phyloP scores from a whole-genome alignment of 2,329 filamentous ascomycete species.

The Diaporthe ampelina region DNA sequence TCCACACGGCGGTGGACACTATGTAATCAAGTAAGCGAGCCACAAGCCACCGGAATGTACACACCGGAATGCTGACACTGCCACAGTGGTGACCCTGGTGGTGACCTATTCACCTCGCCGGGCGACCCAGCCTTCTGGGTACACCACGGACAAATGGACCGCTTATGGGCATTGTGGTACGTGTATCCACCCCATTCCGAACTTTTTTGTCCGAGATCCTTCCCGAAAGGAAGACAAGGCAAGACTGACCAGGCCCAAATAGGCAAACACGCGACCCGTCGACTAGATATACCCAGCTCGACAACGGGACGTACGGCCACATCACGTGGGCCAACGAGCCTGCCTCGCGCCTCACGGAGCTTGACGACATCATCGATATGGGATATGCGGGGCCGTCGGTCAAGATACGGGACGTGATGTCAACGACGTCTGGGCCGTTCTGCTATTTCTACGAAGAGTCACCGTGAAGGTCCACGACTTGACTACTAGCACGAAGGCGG shows the following conservation, averaged over 20 bases:
- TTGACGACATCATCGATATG: constrained; percentile 24
- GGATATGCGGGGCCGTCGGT: constrained; percentile 25
- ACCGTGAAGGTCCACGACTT: background rate
- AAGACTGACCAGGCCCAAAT: background rate
- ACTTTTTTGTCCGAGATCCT: background rate
- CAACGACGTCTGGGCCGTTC: constrained; percentile 22
- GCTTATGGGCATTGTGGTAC: constrained; percentile 43
- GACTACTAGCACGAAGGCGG: background rate
- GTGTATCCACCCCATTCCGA: background rate
- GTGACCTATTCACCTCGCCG: constrained; percentile 23
- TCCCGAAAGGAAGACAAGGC: background rate
- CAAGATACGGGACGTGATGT: constrained; percentile 27
- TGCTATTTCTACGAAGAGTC: constrained; percentile 33
- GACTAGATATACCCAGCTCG: background rate
- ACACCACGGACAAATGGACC: constrained; percentile 50
- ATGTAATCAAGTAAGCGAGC: constrained; percentile 22
- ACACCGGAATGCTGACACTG: background rate
- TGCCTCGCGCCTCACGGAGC: background rate
- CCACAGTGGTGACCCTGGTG: constrained; percentile 33
- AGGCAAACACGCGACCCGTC: constrained; percentile 39
- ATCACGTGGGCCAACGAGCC: constrained; percentile 22
- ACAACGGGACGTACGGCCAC: constrained; percentile 17
- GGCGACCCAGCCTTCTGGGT: constrained; percentile 53
- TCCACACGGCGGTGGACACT: constrained; percentile 38
- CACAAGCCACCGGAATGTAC: background rate